phyloP scores from a whole-genome alignment of 2,329 filamentous ascomycete genomes.

The Tolypocladium album region DNA sequence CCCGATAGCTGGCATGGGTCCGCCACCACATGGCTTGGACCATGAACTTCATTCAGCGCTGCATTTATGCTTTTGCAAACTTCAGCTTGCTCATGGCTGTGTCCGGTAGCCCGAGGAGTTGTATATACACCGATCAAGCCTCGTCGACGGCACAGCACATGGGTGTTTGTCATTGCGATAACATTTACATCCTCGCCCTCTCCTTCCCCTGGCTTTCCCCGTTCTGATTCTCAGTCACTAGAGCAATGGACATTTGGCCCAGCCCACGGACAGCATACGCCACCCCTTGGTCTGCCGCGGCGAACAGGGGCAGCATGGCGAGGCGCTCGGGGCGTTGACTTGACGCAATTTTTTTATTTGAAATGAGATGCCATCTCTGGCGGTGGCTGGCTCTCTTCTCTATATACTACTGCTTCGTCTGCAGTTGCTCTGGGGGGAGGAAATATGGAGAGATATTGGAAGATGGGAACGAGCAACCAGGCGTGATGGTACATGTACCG shows the following conservation, averaged over 20 bases:
- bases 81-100: neutral
- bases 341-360: neutral
- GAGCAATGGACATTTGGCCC: neutral
- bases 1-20: slow-evolving; percentile 26
- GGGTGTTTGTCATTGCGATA: neutral
- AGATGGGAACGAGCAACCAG: neutral
- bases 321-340: neutral
- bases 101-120: neutral
- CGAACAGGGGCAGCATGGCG: neutral
- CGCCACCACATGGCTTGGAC: neutral
- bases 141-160: neutral
- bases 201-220: neutral
- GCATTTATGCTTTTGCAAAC: neutral
- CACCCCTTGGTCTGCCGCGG: neutral
- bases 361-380: neutral
- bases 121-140: neutral
- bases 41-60: neutral
- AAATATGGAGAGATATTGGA: neutral
- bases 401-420: neutral
- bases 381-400: neutral
- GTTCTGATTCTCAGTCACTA: neutral
- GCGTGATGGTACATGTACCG: neutral
- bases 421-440: neutral
- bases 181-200: neutral
- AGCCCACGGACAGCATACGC: neutral